phyloP scores from a whole-genome alignment of 75 land plant species.

The Pseudotsuga menziesii region DNA sequence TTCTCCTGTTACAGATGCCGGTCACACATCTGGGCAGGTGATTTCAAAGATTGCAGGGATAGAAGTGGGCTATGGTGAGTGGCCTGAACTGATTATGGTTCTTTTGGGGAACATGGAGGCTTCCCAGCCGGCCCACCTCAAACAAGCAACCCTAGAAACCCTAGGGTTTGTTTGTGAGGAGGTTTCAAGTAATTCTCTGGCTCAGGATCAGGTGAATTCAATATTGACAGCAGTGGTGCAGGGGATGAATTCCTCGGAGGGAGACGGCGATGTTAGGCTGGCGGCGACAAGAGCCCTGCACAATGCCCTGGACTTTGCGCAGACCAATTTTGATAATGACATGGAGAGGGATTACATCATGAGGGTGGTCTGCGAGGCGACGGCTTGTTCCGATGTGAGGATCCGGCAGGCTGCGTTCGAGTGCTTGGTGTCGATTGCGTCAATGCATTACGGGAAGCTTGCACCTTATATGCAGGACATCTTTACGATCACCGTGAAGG shows the following conservation, averaged over 20 bases:
- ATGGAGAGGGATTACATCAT: slow-evolving; percentile 72
- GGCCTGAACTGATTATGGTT: slow-evolving; percentile 58
- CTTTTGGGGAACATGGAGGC: slow-evolving; percentile 51
- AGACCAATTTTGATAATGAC: slow-evolving; percentile 73
- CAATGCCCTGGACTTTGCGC: slow-evolving; percentile 81
- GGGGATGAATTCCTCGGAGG: slow-evolving; percentile 50
- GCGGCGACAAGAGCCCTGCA: slow-evolving; percentile 69
- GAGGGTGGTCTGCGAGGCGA: slow-evolving; percentile 73
- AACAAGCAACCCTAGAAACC: slow-evolving; percentile 70
- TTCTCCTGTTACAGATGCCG: slow-evolving; percentile 47
- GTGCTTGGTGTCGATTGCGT: slow-evolving; percentile 65
- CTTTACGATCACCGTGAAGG: slow-evolving; percentile 54
- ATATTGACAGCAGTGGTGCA: slow-evolving; percentile 81
- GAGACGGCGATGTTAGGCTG: slow-evolving; percentile 45
- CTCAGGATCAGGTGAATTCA: slow-evolving; percentile 70
- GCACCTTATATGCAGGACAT: slow-evolving; percentile 63
- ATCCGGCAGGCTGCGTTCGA: slow-evolving; percentile 70
- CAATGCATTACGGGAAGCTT: slow-evolving; percentile 58
- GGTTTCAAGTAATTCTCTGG: slow-evolving; percentile 54
- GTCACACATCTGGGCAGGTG: slow-evolving; percentile 71
- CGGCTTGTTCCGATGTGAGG: slow-evolving; percentile 43
- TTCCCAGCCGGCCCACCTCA: slow-evolving; percentile 29
- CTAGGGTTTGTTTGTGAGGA: slow-evolving; percentile 86
- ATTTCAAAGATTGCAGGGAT: slow-evolving; percentile 76
- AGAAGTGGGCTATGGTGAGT: slow-evolving; percentile 52